A percentile compares a stretch with the other conserved stretches of the same genome.
phyloP scores from a whole-genome alignment of 176 grass and related monocot species.

The Eragrostis curvula region DNA sequence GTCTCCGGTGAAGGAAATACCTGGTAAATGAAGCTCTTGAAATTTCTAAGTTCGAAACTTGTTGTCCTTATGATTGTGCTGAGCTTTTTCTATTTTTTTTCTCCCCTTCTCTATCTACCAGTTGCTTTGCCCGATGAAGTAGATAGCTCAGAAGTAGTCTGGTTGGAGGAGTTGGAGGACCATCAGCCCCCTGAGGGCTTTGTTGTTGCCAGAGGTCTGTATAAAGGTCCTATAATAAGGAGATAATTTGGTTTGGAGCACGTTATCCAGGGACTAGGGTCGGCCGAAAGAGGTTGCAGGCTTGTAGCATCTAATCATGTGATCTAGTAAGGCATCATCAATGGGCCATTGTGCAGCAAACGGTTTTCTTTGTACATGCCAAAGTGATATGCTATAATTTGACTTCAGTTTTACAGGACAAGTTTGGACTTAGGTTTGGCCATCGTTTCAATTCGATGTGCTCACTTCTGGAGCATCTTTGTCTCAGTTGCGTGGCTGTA shows the following conservation, averaged over 20 bases:
- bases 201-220: conserved; percentile 83
- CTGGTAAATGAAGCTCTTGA: conserved; percentile 51
- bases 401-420: conserved; percentile 25
- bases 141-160: conserved; percentile 67
- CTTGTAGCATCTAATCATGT: conserved; percentile 21
- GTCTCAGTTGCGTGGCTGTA: conserved; percentile 1
- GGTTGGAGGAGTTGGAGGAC: conserved; percentile 88
- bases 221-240: conserved; percentile 82
- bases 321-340: conserved; percentile 29
- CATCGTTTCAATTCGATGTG: conserved; percentile 10
- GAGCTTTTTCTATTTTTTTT: conserved; percentile 15
- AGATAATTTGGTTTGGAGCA: conserved; percentile 50
- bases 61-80: background rate
- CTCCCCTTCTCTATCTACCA: conserved; percentile 19
- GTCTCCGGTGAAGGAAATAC: conserved; percentile 46
- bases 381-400: conserved; percentile 35
- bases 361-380: conserved; percentile 51
- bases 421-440: background rate
- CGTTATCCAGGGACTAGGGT: conserved; percentile 18
- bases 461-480: background rate
- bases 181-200: conserved; percentile 91
- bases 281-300: conserved; percentile 22
- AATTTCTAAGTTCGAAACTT: conserved; percentile 3
- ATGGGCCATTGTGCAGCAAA: conserved; percentile 26
- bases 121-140: conserved; percentile 59